Evolutionary conservation across 73 alveolate species (phyloP).

Genomic region (Durusdinium trenchii): DNA sequence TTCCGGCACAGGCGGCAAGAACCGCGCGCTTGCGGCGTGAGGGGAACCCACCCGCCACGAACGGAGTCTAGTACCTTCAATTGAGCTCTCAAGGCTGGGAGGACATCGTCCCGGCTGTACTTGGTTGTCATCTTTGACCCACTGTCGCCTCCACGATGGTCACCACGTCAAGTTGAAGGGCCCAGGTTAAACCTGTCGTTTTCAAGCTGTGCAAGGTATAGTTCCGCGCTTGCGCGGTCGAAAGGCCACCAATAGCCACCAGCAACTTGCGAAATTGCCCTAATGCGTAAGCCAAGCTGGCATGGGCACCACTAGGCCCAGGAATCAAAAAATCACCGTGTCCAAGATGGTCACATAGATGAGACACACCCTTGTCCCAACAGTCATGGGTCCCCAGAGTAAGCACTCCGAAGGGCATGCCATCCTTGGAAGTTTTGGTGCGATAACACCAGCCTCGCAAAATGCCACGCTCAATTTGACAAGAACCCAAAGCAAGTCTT

Average conservation of each 20-base stretch:
- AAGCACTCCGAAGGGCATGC: slow-evolving; percentile 5
- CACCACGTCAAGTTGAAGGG: slow-evolving; percentile 11
- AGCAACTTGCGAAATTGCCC: neutral
- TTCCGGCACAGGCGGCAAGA: neutral
- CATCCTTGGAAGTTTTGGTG: neutral
- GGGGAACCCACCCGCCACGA: slow-evolving; percentile 3
- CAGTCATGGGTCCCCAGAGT: neutral
- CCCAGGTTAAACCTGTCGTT: neutral
- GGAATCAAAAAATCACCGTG: neutral
- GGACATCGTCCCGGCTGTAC: neutral
- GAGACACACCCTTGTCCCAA: neutral
- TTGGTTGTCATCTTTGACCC: neutral
- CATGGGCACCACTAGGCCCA: neutral
- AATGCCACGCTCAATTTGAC: neutral
- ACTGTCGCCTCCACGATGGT: neutral
- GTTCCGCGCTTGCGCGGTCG: neutral
- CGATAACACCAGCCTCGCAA: neutral
- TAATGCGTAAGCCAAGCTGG: neutral
- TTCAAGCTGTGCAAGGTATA: neutral
- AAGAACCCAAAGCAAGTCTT: neutral
- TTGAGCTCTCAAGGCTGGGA: slow-evolving; percentile 1
- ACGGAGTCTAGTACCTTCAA: neutral
- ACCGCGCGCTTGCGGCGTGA: slow-evolving; percentile 20
- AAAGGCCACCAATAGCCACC: neutral
- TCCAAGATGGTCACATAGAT: neutral